phyloP scores from a whole-genome alignment of 257 asterid genomes.

The Solanum sparsipilum region DNA sequence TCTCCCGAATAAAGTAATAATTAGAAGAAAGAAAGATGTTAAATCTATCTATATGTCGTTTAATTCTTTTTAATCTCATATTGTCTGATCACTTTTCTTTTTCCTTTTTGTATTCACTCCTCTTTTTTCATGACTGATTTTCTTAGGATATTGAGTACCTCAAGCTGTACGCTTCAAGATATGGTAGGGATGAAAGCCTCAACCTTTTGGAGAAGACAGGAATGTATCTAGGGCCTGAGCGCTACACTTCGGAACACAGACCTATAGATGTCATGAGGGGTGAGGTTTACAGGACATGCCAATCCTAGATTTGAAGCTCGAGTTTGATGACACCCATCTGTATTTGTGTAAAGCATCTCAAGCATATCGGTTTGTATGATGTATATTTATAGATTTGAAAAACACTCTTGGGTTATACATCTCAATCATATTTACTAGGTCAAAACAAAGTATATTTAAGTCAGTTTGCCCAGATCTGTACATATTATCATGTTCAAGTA shows the following conservation, averaged over 20 bases:
- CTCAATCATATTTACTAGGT: neutral
- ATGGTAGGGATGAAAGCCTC: conserved; percentile 81
- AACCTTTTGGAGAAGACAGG: conserved; percentile 74
- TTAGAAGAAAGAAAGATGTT: neutral
- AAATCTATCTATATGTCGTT: neutral
- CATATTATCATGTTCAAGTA: neutral
- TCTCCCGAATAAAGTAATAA: neutral
- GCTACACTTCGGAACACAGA: conserved; percentile 73
- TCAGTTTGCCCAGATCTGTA: neutral
- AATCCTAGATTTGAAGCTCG: conserved; percentile 14
- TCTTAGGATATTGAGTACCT: conserved; percentile 80
- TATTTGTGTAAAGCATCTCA: neutral
- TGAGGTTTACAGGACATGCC: conserved; percentile 80
- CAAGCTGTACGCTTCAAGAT: conserved; percentile 68
- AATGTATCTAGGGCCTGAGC: conserved; percentile 80
- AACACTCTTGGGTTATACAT: neutral
- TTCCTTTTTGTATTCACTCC: neutral
- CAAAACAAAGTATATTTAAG: neutral
- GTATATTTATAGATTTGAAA: neutral
- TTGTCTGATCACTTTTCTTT: neutral
- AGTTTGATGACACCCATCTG: neutral
- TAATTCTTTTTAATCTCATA: neutral
- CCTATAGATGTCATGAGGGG: conserved; percentile 86
- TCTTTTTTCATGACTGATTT: neutral
- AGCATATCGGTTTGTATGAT: neutral